Evolutionary conservation across 345 rosid species (phyloP).

Genomic region (Rhizophora apiculata): DNA sequence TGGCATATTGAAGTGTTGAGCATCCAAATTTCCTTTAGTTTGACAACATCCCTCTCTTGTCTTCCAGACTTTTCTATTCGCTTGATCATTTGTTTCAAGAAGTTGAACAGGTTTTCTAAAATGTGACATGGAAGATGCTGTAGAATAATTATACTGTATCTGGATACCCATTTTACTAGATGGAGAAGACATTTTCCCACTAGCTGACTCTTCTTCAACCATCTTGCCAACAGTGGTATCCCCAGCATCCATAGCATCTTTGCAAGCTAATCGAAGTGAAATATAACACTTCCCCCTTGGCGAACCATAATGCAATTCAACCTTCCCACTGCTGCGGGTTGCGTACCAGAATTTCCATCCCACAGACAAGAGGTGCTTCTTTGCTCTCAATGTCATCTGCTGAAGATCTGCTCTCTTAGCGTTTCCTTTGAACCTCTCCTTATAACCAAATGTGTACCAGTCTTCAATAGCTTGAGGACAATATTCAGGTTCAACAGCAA

Average conservation of each 20-base stretch:
- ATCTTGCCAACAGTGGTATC: constrained; percentile 11
- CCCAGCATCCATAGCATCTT: constrained; percentile 20
- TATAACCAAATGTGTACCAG: constrained; percentile 24
- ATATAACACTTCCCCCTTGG: constrained; percentile 35
- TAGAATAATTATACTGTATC: constrained; percentile 8
- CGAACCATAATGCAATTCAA: constrained; percentile 27
- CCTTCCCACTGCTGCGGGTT: constrained; percentile 14
- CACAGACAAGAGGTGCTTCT: constrained; percentile 39
- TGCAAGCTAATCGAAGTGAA: constrained; percentile 52
- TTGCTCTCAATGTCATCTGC: constrained; percentile 34
- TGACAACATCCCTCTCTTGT: constrained; percentile 25
- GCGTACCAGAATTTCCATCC: constrained; percentile 43
- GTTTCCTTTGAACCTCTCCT: constrained; percentile 6
- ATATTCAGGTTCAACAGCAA: constrained; percentile 29
- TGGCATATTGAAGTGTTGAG: constrained; percentile 8
- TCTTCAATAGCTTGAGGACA: constrained; percentile 48
- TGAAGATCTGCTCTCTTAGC: not conserved
- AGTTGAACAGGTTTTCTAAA: not conserved
- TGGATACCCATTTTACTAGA: constrained; percentile 1
- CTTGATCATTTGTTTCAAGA: constrained; percentile 14
- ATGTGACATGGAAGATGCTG: constrained; percentile 7
- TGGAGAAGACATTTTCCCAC: constrained; percentile 10
- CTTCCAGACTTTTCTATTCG: constrained; percentile 21
- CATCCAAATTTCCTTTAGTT: constrained; percentile 13
- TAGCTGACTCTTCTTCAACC: constrained; percentile 10